Percentiles rank a stretch among this genome's conserved stretches.
phyloP scores from a whole-genome alignment of 2,329 filamentous ascomycete genomes.

The Hypocreales sp. region DNA sequence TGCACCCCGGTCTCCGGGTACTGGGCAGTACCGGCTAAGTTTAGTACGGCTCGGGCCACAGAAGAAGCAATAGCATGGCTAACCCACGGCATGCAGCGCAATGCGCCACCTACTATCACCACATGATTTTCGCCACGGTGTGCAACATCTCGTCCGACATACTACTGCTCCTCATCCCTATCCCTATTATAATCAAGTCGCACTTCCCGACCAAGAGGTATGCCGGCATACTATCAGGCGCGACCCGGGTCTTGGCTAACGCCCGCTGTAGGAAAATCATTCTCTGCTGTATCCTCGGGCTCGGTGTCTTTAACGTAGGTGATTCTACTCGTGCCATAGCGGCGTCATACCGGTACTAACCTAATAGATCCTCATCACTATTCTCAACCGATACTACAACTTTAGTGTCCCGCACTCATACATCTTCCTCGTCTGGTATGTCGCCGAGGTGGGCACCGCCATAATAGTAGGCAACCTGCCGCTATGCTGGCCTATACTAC shows the following conservation, averaged over 20 bases:
- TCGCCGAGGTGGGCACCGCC: constrained; percentile 41
- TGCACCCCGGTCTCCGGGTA: constrained; percentile 35
- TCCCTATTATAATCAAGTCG: constrained; percentile 26
- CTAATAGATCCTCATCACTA: constrained; percentile 38
- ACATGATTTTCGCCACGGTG: constrained; percentile 28
- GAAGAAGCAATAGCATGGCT: too few relatives aligned
- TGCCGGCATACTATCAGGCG: neutral
- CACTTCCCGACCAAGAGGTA: constrained; percentile 17
- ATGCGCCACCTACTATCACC: constrained; percentile 29
- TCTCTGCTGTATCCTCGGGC: constrained; percentile 36
- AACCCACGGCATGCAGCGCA: too few relatives aligned
- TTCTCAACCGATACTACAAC: constrained; percentile 46
- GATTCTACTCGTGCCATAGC: too few relatives aligned
- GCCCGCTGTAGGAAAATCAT: constrained; percentile 31
- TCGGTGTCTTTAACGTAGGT: constrained; percentile 32
- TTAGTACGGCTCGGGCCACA: constrained; percentile 9
- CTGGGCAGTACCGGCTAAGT: constrained; percentile 30
- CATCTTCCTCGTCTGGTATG: constrained; percentile 44
- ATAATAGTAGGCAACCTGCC: constrained; percentile 46
- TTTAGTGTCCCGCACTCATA: constrained; percentile 39
- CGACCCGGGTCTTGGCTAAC: too few relatives aligned
- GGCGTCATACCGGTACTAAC: too few relatives aligned
- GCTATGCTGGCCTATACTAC: constrained; percentile 40
- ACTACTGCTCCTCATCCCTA: constrained; percentile 25
- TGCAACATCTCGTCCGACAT: constrained; percentile 32